phyloP scores from a whole-genome alignment of 345 rosid genomes.

The Tarenaya hassleriana region DNA sequence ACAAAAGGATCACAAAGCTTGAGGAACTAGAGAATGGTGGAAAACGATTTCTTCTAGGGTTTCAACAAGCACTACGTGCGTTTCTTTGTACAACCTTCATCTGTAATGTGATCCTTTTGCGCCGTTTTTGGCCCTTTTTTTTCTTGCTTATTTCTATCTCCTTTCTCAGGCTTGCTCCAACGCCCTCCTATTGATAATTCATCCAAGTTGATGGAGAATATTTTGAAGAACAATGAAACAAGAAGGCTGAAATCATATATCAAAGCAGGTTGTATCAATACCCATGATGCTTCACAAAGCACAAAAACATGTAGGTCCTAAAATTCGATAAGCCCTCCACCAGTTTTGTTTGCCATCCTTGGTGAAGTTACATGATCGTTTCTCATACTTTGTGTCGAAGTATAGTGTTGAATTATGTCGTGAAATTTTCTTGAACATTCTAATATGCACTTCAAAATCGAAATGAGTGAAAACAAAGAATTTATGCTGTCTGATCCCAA shows the following conservation, averaged over 20 bases:
- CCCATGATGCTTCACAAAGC: slow-evolving; percentile 38
- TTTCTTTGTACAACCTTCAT: slow-evolving; percentile 6
- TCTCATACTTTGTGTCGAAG: too few species aligned
- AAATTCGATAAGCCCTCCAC: neutral
- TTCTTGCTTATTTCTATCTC: slow-evolving; percentile 1
- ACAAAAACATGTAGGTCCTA: slow-evolving; percentile 52
- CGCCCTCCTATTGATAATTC: slow-evolving; percentile 44
- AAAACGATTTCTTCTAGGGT: slow-evolving; percentile 39
- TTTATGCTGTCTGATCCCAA: too few species aligned
- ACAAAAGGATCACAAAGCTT: slow-evolving; percentile 45
- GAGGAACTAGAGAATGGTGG: slow-evolving; percentile 49
- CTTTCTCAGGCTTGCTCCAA: slow-evolving; percentile 43
- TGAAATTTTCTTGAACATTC: neutral
- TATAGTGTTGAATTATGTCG: slow-evolving; percentile 1
- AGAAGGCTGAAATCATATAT: slow-evolving; percentile 50
- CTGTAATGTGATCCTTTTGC: neutral
- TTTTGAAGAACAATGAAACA: slow-evolving; percentile 57
- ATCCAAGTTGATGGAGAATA: slow-evolving; percentile 44
- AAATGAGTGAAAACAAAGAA: too few species aligned
- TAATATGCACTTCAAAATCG: neutral
- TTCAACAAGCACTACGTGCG: slow-evolving; percentile 54
- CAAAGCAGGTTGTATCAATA: slow-evolving; percentile 46
- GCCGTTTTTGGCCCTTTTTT: neutral
- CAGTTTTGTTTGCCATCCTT: neutral
- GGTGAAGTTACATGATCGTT: too few species aligned